Conservation (phyloP, 2,329 filamentous ascomycete genomes). For the Herpotrichia juniperi region DNA sequence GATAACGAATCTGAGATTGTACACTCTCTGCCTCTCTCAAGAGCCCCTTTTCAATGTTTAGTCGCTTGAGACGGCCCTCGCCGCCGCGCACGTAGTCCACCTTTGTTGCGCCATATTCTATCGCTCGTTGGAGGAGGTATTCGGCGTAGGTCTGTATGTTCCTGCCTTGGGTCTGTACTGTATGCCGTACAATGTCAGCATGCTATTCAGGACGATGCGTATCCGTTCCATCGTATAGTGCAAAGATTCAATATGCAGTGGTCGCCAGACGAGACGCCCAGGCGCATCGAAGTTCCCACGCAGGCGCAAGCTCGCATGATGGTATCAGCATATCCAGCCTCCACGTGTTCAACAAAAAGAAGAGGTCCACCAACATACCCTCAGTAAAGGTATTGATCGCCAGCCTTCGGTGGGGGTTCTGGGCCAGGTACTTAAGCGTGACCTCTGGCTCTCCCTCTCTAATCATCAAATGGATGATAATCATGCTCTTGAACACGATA, state of each 20-base stretch:
- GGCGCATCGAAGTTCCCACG: neutral
- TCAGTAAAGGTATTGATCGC: constrained; percentile 92
- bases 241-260: too few species aligned
- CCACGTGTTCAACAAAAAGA: neutral
- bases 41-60: constrained; percentile 89
- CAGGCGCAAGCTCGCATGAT: neutral
- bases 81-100: constrained; percentile 87
- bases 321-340: neutral
- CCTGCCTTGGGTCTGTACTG: constrained; percentile 90
- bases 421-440: constrained; percentile 82
- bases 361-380: constrained; percentile 62
- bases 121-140: constrained; percentile 83
- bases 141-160: constrained; percentile 93
- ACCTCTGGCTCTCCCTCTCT: constrained; percentile 90
- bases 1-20: constrained; percentile 82
- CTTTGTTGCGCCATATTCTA: constrained; percentile 82
- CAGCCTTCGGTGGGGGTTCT: constrained; percentile 76
- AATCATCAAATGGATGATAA: constrained; percentile 97
- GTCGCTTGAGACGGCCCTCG: constrained; percentile 80
- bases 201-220: neutral
- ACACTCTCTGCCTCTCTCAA: constrained; percentile 90
- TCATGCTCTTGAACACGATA: constrained; percentile 97
- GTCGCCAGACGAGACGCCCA: neutral
- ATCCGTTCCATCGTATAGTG: neutral
- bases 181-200: constrained; percentile 44